Evolutionary conservation across 2,329 filamentous ascomycete genomes (phyloP).

Genomic region (Beauveria varroae): DNA sequence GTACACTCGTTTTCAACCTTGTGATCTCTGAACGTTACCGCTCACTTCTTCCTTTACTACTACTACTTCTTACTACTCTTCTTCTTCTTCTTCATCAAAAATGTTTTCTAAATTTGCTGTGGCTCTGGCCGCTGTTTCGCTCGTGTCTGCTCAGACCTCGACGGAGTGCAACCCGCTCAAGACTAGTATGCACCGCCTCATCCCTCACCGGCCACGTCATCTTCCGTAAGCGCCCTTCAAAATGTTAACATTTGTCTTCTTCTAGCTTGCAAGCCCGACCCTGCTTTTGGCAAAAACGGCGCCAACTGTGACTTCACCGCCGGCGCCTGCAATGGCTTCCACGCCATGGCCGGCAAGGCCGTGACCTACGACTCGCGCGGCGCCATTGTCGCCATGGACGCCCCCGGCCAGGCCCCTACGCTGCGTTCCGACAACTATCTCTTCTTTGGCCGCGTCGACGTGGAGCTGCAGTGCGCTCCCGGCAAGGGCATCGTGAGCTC

Average conservation of each 20-base stretch:
- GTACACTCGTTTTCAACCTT: conserved; percentile 4
- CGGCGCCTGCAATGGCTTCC: conserved; percentile 54
- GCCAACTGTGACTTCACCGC: conserved; percentile 66
- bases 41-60: background rate
- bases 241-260: background rate
- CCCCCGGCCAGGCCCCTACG: conserved; percentile 59
- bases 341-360: conserved; percentile 35
- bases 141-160: conserved; percentile 49
- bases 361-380: conserved; percentile 40
- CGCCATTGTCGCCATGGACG: conserved; percentile 59
- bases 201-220: background rate
- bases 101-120: conserved; percentile 39
- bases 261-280: conserved; percentile 61
- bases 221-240: too few relatives aligned
- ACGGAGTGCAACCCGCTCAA: conserved; percentile 48
- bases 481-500: conserved; percentile 85
- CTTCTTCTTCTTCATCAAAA: conserved; percentile 15
- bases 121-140: conserved; percentile 40
- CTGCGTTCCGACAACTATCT: conserved; percentile 80
- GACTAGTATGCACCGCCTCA: conserved; percentile 31
- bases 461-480: conserved; percentile 68
- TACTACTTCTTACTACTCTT: too few relatives aligned
- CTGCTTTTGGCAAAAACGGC: conserved; percentile 61
- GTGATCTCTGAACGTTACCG: background rate
- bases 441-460: conserved; percentile 88